Evolutionary conservation across 1,284 basidiomycete genomes (phyloP).

Genomic region (Ganoderma multipileum): DNA sequence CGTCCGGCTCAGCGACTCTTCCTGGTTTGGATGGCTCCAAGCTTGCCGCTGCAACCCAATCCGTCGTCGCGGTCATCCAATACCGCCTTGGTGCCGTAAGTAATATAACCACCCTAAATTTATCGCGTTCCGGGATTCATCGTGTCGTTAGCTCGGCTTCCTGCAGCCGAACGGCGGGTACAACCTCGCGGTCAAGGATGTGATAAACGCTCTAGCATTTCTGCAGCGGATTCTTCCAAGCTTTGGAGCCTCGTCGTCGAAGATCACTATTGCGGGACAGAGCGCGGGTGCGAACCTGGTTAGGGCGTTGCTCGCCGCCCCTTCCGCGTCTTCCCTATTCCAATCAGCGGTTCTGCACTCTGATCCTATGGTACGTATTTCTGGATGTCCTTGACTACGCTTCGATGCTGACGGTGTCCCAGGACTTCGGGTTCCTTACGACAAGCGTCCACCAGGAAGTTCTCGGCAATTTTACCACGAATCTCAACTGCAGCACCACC

Average conservation of each 20-base stretch:
- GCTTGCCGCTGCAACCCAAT: constrained; percentile 74
- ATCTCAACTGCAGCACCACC: constrained; percentile 53
- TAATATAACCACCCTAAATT: constrained; percentile 19
- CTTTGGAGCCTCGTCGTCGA: constrained; percentile 72
- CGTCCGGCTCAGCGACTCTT: constrained; percentile 71
- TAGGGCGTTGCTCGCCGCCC: constrained; percentile 73
- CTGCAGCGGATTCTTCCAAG: constrained; percentile 64
- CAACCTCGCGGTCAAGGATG: constrained; percentile 78
- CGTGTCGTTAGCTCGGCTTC: constrained; percentile 69
- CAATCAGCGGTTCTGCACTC: constrained; percentile 82
- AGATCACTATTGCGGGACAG: constrained; percentile 88
- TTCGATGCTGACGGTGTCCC: constrained; percentile 1
- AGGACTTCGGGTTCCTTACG: constrained; percentile 80
- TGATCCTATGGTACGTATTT: constrained; percentile 76
- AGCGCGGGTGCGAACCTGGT: constrained; percentile 87
- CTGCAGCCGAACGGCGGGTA: constrained; percentile 70
- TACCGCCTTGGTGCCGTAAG: constrained; percentile 83
- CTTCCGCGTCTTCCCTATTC: constrained; percentile 72
- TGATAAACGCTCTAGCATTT: constrained; percentile 73
- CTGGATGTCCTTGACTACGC: background rate
- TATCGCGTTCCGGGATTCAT: constrained; percentile 3
- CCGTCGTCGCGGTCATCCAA: constrained; percentile 87
- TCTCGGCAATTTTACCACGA: constrained; percentile 58
- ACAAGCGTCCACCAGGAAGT: constrained; percentile 59
- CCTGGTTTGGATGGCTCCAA: constrained; percentile 82